Percentiles rank a stretch among this genome's conserved stretches.
These are phyloP conservation scores for Cladosporium sp. DNA, from an alignment of 2,329 filamentous ascomycete species.

Conservation along the genomic window DNA sequence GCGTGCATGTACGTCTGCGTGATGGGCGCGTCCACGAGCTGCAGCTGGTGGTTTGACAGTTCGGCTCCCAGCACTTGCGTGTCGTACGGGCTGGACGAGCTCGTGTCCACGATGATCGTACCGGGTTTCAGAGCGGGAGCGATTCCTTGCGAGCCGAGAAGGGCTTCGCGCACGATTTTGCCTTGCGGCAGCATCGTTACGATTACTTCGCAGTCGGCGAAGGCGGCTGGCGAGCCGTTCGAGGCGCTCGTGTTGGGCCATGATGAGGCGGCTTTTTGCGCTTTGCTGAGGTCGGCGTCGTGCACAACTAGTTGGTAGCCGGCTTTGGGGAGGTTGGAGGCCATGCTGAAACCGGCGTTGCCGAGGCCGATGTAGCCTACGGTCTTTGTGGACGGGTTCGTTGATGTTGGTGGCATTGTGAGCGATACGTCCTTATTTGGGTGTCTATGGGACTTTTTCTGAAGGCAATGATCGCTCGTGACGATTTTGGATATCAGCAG, in stretches of 20 bases:
- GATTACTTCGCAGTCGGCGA: constrained; percentile 32
- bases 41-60: constrained; percentile 27
- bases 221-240: constrained; percentile 23
- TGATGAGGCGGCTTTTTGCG: constrained; percentile 22
- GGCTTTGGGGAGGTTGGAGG: constrained; percentile 31
- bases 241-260: constrained; percentile 29
- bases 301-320: constrained; percentile 31
- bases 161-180: constrained; percentile 32
- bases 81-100: constrained; percentile 34
- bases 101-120: constrained; percentile 33
- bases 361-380: constrained; percentile 35
- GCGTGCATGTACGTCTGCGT: constrained; percentile 36
- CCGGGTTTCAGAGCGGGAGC: constrained; percentile 29
- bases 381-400: constrained; percentile 18
- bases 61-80: constrained; percentile 31
- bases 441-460: no score
- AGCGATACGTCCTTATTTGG: no score
- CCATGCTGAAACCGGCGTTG: constrained; percentile 33
- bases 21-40: constrained; percentile 34
- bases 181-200: constrained; percentile 35
- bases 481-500: no score
- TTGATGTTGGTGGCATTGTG: constrained; percentile 3
- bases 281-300: constrained; percentile 27
- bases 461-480: no score
- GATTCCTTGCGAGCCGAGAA: constrained; percentile 29